phyloP scores from a whole-genome alignment of 2,329 filamentous ascomycete species.

The Clarireedia paspali region DNA sequence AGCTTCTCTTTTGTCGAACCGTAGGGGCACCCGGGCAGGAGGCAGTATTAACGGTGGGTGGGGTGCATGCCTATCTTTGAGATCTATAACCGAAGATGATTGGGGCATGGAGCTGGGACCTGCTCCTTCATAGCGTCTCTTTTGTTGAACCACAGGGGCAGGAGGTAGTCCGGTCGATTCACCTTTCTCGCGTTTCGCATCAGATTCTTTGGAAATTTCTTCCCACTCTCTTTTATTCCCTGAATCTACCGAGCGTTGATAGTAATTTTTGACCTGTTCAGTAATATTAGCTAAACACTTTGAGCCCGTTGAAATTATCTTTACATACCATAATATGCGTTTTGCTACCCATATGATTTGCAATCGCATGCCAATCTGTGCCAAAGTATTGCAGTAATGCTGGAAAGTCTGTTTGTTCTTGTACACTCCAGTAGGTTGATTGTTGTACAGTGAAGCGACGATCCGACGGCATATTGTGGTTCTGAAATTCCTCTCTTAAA shows the following conservation, averaged over 20 bases:
- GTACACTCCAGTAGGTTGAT: conserved; percentile 83
- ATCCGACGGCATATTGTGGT: too few species aligned
- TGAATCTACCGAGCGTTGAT: conserved; percentile 53
- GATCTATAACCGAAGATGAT: too few species aligned
- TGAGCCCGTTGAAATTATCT: conserved; percentile 23
- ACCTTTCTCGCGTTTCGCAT: conserved; percentile 45
- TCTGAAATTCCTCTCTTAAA: too few species aligned
- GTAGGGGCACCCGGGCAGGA: too few species aligned
- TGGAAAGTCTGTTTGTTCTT: conserved; percentile 71
- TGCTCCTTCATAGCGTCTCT: conserved; percentile 40
- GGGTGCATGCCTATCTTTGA: too few species aligned
- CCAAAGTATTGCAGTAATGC: conserved; percentile 66
- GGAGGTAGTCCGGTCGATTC: conserved; percentile 55
- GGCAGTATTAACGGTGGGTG: too few species aligned
- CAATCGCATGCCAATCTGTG: conserved; percentile 70
- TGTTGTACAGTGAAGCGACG: too few species aligned
- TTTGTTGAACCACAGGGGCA: conserved; percentile 43
- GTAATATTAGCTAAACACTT: conserved; percentile 28
- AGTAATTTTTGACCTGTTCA: conserved; percentile 60
- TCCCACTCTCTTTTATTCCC: conserved; percentile 50
- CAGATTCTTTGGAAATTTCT: conserved; percentile 50
- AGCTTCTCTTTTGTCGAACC: too few species aligned
- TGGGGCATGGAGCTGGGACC: conserved; percentile 32
- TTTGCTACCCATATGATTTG: conserved; percentile 73
- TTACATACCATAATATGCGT: conserved; percentile 72